Base-by-base conservation (phyloP, 2,329 filamentous ascomycete species). In the Cladophialophora carrionii region DNA sequence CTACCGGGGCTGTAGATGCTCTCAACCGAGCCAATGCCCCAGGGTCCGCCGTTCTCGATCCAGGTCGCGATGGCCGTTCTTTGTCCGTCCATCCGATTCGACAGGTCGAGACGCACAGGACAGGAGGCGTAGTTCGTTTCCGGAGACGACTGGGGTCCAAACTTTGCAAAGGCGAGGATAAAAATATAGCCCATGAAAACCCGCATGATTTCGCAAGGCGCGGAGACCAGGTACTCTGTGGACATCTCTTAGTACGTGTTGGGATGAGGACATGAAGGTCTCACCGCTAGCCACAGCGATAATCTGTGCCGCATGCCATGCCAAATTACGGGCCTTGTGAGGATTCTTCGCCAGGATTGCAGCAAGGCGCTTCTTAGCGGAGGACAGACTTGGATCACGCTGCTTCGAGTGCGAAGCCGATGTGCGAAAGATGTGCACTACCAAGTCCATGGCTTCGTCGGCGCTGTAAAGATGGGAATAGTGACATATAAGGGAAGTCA, bases 241-340 rank as follows among this genome's bases (percentile, higher is more conserved):
- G 20, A 26, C 22, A 7, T 4, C 12, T 6, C 12, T 17, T 7
- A 26, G 22, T 9, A 51, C 20, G 9, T 51, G 20, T 26, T 26
- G 1, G 48, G 5, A 17, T 14, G 22, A 51, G 20, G 20, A 51
- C n/a, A 51, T 51, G 20, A 20, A 22, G 20, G 24, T 26, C 48
- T 51, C 14, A 51, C 48, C 80, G 4, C 76, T 80, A 58, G 81
- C 78, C 66, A 82, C 75, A 54, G 76, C 77, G 70, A 81, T 80
- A 68, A 82, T 77, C 74, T 78, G 65, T 32, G 64, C 67, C 8
- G 67, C 67, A 24, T 69, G 67, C 67, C 67, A 69, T n/a, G 62
- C 67, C 8, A 69, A 56, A 29, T 67, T 64, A 12, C 67, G 64
- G 6, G 64, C 64, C 51, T 69, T 67, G 14, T 59, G 56, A 17